A percentile compares a stretch with the other conserved stretches of the same genome.
phyloP scores from a whole-genome alignment of 345 rosid species.

The Acer yangbiense region DNA sequence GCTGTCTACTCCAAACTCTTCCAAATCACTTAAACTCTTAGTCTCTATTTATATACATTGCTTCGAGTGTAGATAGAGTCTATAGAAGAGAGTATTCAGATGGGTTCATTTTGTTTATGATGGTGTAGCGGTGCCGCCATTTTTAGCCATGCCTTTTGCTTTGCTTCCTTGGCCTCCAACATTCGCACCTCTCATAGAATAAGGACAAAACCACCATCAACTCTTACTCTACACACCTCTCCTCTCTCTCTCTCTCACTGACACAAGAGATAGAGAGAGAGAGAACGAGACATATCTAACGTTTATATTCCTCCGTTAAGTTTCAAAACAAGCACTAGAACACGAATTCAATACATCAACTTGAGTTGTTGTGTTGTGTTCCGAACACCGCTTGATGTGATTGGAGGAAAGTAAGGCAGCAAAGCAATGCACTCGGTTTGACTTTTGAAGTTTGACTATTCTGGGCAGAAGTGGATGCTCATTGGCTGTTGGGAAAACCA shows the following conservation, averaged over 20 bases:
- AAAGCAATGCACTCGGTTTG: no score
- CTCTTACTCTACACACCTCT: background rate
- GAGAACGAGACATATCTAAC: no score
- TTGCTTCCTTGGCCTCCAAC: conserved; percentile 82
- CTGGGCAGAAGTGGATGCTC: background rate
- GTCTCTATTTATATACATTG: background rate
- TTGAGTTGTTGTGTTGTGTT: no score
- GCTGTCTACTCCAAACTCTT: conserved; percentile 5
- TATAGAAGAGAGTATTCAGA: no score
- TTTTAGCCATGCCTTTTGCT: conserved; percentile 47
- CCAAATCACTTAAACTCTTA: background rate
- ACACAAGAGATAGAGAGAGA: background rate
- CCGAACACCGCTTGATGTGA: no score
- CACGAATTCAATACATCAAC: no score
- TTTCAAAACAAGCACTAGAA: no score
- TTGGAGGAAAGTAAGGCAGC: no score
- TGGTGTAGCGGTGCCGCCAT: conserved; percentile 68
- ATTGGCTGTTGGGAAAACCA: background rate
- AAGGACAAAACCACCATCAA: conserved; percentile 46
- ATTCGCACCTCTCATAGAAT: conserved; percentile 61
- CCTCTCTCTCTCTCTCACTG: conserved; percentile 7
- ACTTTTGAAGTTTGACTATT: no score
- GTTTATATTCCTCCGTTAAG: no score
- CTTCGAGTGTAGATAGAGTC: conserved; percentile 1
- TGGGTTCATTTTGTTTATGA: background rate